Conservation (phyloP, 768 basidiomycete genomes). For the Macrolepiota albuminosa region DNA sequence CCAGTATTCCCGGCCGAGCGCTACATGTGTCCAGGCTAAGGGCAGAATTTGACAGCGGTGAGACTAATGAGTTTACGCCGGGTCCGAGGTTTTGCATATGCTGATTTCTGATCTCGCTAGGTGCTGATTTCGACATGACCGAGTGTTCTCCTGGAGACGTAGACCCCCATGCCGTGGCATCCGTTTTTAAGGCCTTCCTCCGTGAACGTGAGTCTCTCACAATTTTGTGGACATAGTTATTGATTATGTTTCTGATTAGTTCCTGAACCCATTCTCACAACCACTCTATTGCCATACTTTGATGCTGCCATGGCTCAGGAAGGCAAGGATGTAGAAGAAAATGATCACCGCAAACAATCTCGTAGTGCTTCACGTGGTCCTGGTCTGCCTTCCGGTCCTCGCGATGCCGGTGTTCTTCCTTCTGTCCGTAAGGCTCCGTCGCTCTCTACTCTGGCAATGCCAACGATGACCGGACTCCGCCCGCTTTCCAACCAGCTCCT, state of each 20-base stretch:
- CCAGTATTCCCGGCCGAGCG: constrained; percentile 77
- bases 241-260: constrained; percentile 41
- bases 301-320: constrained; percentile 70
- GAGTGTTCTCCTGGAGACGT: constrained; percentile 79
- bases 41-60: constrained; percentile 78
- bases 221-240: background rate
- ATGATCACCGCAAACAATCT: constrained; percentile 9
- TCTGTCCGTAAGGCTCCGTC: constrained; percentile 73
- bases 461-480: constrained; percentile 54
- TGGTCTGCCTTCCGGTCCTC: constrained; percentile 15
- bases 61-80: background rate
- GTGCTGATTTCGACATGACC: constrained; percentile 82
- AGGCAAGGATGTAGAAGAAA: constrained; percentile 21
- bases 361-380: constrained; percentile 15
- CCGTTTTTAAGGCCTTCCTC: constrained; percentile 88
- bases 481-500: constrained; percentile 58
- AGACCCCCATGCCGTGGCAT: constrained; percentile 92
- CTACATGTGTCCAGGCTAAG: constrained; percentile 74
- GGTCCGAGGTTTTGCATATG: constrained; percentile 7
- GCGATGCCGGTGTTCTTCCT: constrained; percentile 27
- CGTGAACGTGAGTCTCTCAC: constrained; percentile 71
- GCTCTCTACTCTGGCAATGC: constrained; percentile 73
- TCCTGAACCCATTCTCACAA: constrained; percentile 81
- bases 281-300: constrained; percentile 65
- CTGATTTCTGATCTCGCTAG: constrained; percentile 29